Evolutionary conservation across 306 rosid species (phyloP), one percentile per base, ranked within the genome.

Genomic region (Prunus davidiana): DNA sequence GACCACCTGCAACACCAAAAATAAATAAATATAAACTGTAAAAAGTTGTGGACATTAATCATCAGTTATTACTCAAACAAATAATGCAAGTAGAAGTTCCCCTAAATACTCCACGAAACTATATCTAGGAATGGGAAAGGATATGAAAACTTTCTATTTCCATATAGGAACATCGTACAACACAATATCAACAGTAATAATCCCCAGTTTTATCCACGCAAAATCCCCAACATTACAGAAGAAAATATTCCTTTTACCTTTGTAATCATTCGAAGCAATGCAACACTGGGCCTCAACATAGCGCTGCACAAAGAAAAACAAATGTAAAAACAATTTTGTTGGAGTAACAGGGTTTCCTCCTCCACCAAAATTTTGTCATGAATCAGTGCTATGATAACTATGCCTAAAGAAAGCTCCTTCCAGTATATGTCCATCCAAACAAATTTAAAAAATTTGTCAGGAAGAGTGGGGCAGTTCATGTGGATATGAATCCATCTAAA

Each of bases 251-350:
- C 27, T n/a, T 75, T 85, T 84, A 96, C 99, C 99, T 88, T 88
- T 96, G 81, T 92, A 96, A 84, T 92, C 97, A 78, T 96, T 96
- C 75, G 93, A 86, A 70, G 97, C 93, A 62, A 96, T 75, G 78
- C 90, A 91, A 82, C 99, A 96, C 67, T 92, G 99, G 81, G 98
- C 98, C 87, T 96, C 99, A 71, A 92, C 96, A 76, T 96, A 96
- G 32, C 99, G 93, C 99, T 96, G 86, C 87, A 86, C 56, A 54
- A 22, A 86, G 57, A 38, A 19, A 25, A 45, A 16, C 10, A 54
- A 58, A 32, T 50, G 51, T 25, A 47, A 38, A 38, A 38, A 71
- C 46, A 56, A 66, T 47, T 66, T 5, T 73, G 34, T 22, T 46
- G 74, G 12, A 64, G 30, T 60, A 27, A 63, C 27, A 1, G n/a